Base-by-base conservation (phyloP, 2,329 filamentous ascomycete species). In the Dendrostoma leiphaemia region DNA sequence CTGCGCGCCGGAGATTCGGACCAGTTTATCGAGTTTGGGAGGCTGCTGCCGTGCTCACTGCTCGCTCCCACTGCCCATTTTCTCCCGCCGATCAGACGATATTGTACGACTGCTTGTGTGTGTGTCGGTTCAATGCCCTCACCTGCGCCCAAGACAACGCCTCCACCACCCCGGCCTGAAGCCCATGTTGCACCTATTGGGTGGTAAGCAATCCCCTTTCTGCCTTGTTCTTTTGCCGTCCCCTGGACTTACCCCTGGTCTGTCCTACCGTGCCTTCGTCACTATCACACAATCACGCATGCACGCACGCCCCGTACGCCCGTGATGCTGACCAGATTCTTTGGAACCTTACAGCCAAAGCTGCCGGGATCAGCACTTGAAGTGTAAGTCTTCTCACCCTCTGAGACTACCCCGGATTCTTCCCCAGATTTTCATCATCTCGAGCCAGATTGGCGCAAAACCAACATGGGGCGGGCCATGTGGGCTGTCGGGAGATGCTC, bases 311-410 rank as follows among this genome's bases (percentile, higher is more conserved):
- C n/a, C n/a, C n/a, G n/a, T n/a, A n/a, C n/a, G n/a, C n/a, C n/a
- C n/a, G 40, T 21, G 13, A 19, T 43, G 48, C 48, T 43, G 44
- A 32, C 35, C 26, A 48, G 12, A 4, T 37, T 29, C 37, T 28
- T 17, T 38, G 48, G 38, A 15, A 35, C 37, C 51, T n/a, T n/a
- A 53, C 61, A 78, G 74, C 61, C 69, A 74, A 61, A 74, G 71
- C 44, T 78, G 75, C 63, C 73, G 75, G 58, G 71, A 75, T 54
- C 72, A 76, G 60, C 75, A 78, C 61, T 62, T 78, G 15, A 76
- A 73, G 67, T 78, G 75, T 74, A 48, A 64, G 72, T 61, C 29
- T 8, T 35, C 32, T 24, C n/a, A n/a, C n/a, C n/a, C n/a, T n/a
- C n/a, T n/a, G n/a, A n/a, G n/a, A n/a, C 37, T 40, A 34, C 24